phyloP scores from a whole-genome alignment of 2,329 filamentous ascomycete genomes.

The Pleochaeta shiraiana region DNA sequence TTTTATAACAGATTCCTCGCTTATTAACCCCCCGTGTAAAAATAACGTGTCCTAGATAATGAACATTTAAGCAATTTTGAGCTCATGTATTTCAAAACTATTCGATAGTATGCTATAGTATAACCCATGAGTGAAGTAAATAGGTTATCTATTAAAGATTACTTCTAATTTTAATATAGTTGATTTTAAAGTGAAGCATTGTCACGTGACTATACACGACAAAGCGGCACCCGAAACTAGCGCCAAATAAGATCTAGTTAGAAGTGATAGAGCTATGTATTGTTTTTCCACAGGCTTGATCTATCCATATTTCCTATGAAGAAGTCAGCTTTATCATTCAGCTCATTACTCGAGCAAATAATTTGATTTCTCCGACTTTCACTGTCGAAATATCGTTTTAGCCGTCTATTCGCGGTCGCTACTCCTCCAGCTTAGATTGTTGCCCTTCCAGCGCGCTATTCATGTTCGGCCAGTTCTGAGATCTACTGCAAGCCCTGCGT shows the following conservation, averaged over 20 bases:
- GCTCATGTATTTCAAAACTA: too few species aligned
- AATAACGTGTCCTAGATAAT: not conserved
- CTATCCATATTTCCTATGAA: not conserved
- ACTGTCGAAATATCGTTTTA: not conserved
- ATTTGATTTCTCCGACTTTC: not conserved
- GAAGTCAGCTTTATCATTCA: not conserved
- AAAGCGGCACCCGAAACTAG: constrained; percentile 5
- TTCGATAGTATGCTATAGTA: too few species aligned
- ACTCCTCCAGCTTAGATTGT: not conserved
- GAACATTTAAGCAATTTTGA: not conserved
- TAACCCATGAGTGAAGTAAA: too few species aligned
- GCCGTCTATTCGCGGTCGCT: not conserved
- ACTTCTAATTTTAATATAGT: not conserved
- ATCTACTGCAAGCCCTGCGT: not conserved
- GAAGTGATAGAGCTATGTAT: not conserved
- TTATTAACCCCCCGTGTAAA: too few species aligned
- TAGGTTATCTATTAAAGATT: too few species aligned
- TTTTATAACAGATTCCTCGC: too few species aligned
- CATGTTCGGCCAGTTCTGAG: not conserved
- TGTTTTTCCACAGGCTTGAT: not conserved
- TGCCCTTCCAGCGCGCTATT: not conserved
- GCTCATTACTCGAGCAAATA: not conserved
- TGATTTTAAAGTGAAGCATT: not conserved
- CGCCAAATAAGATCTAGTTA: constrained; percentile 3
- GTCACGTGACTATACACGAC: not conserved